Conservation (phyloP, 345 rosid species). For the Camelina hispida region DNA sequence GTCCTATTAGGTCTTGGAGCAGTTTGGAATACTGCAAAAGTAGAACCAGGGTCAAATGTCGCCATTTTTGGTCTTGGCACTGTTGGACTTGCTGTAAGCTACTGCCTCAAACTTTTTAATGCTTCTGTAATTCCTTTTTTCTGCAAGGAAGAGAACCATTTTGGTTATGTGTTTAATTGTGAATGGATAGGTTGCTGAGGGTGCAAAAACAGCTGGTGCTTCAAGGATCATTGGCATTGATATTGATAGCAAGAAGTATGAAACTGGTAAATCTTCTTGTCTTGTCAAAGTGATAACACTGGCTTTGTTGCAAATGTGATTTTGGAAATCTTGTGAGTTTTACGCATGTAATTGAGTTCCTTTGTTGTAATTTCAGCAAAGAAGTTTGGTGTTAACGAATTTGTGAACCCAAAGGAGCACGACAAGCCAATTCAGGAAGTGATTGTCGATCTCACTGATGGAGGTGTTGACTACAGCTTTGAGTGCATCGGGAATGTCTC, state of each 20-base stretch:
- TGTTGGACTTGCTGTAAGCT: conserved; percentile 95
- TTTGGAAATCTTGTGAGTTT: conserved; percentile 63
- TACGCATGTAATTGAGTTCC: conserved; percentile 54
- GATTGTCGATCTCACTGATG: conserved; percentile 84
- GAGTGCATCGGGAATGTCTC: conserved; percentile 98
- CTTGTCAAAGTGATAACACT: not conserved
- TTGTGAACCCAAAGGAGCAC: conserved; percentile 78
- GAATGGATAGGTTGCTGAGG: conserved; percentile 86
- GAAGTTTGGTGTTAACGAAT: conserved; percentile 94
- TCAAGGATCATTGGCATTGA: conserved; percentile 93
- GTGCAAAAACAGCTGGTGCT: conserved; percentile 98
- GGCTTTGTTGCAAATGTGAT: conserved; percentile 59
- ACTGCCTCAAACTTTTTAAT: conserved; percentile 20
- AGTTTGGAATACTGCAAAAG: conserved; percentile 99
- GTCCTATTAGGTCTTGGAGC: conserved; percentile 81
- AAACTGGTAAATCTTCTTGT: conserved; percentile 52
- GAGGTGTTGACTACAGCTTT: conserved; percentile 99
- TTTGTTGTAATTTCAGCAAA: conserved; percentile 41
- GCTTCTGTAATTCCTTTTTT: not conserved
- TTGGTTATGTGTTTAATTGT: not conserved
- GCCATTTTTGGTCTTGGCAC: conserved; percentile 98
- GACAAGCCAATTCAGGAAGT: conserved; percentile 95
- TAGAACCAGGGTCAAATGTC: conserved; percentile 88
- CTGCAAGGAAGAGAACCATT: not conserved
- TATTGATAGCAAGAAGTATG: conserved; percentile 82